Base-by-base conservation (phyloP, 148 eudicot genomes). In the Amaranthus hypochondriacus region DNA sequence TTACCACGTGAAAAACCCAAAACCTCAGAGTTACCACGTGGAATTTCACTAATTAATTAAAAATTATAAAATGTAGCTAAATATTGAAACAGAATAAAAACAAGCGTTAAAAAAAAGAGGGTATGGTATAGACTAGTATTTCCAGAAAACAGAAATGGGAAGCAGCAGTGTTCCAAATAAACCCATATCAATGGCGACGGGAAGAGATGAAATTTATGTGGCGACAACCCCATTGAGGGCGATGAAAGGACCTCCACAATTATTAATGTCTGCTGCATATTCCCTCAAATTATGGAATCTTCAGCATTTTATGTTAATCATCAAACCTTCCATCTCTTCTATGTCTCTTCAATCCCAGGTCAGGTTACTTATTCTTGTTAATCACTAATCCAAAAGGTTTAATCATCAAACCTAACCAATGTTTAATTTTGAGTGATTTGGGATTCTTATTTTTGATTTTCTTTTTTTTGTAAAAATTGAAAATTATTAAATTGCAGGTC, bases 281-380 rank as follows among this genome's bases (percentile, higher is more conserved):
- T 85, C 99, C 50, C 84, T 88, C 65, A 82, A 86, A 68, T 66
- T 90, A 0, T 85, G 91, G 89, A 83, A 88, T 76, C 80, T 95
- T 75, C 97, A 87, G 58, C 99, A 95, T 82, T 95, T 84, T 84
- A 85, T 92, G 84, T 89, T 92, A 83, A 85, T 95, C 72, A 64
- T 89, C 78, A 90, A 88, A 62, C 88, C 93, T 52, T 65, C 89
- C 48, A 73, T 81, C 5, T 56, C 80, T 68, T 69, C 79, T 62
- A 56, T 39, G 60, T 13, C 83, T 75, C 77, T 74, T 47, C 68
- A 75, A 15, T 67, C 73, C 5, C 73, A 73, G 77, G 82, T 82
- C 18, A 18, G 18, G 18, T 67, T 39, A 3, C 68, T 2, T 50
- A 28, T 9, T 6, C 39, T 21, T 50, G 43, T 47, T 7, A 57